phyloP scores from a whole-genome alignment of 306 rosid genomes.

The Prinsepia uniflora region DNA sequence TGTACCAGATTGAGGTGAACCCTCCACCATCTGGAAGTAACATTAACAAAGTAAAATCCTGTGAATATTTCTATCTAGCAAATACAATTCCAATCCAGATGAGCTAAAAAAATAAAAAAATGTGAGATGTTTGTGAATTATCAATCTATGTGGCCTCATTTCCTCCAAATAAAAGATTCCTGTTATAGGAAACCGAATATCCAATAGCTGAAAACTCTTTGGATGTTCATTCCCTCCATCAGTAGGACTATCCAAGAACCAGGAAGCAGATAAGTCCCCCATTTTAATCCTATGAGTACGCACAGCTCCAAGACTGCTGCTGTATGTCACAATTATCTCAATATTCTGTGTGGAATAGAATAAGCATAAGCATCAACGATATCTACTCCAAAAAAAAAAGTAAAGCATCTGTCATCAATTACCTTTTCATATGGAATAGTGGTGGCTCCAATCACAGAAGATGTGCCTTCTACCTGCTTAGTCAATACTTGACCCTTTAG shows the following conservation, averaged over 20 bases:
- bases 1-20: constrained; percentile 38
- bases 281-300: constrained; percentile 66
- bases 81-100: constrained; percentile 19
- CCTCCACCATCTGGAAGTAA: constrained; percentile 41
- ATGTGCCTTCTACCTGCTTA: constrained; percentile 44
- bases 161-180: neutral
- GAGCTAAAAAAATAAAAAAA: neutral
- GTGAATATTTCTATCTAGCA: constrained; percentile 15
- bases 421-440: constrained; percentile 63
- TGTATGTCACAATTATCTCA: constrained; percentile 78
- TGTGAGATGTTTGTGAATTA: neutral
- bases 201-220: constrained; percentile 54
- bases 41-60: constrained; percentile 24
- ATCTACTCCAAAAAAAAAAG: constrained; percentile 19
- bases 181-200: neutral
- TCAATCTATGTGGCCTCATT: neutral
- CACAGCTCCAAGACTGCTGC: constrained; percentile 60
- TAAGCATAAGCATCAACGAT: constrained; percentile 25
- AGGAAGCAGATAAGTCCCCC: constrained; percentile 78
- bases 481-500: neutral
- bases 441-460: constrained; percentile 34
- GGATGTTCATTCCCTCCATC: constrained; percentile 43
- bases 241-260: constrained; percentile 81
- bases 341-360: constrained; percentile 56
- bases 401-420: constrained; percentile 13